These are phyloP conservation scores for Tetrahymena malaccensis DNA, from an alignment of 73 alveolate species.

Conservation along the genomic window DNA sequence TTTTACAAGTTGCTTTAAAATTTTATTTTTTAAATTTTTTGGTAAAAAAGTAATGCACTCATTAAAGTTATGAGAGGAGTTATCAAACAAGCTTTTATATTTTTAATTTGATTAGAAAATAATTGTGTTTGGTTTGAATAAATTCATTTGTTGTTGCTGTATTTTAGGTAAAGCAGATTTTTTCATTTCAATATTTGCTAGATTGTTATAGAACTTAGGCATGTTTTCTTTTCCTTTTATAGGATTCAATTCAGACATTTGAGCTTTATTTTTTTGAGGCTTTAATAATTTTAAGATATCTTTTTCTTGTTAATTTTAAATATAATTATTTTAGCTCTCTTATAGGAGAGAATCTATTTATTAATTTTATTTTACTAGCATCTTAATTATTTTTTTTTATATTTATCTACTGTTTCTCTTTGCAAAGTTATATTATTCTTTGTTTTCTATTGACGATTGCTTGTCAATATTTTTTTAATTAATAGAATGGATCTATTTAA, in stretches of 20 bases:
- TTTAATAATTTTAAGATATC: no score
- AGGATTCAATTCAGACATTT: neutral
- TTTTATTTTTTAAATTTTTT: neutral
- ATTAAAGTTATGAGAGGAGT: neutral
- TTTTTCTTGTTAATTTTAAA: neutral
- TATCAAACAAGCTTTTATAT: neutral
- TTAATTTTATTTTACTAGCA: neutral
- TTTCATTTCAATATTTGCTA: neutral
- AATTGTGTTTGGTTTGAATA: neutral
- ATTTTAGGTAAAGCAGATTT: neutral
- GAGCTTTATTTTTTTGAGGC: neutral
- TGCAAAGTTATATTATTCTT: neutral
- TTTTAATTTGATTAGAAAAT: neutral
- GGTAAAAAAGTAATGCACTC: neutral
- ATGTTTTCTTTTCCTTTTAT: neutral
- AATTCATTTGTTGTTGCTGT: neutral
- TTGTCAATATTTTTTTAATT: neutral
- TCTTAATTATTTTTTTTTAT: neutral
- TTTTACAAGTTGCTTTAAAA: neutral
- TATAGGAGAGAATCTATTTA: neutral
- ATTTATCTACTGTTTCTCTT: neutral
- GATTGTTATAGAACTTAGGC: neutral
- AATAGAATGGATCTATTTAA: neutral
- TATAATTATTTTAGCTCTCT: neutral
- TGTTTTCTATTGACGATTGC: neutral